Base-by-base conservation (phyloP, 2,329 filamentous ascomycete species). In the Pseudogymnoascus sp. region DNA sequence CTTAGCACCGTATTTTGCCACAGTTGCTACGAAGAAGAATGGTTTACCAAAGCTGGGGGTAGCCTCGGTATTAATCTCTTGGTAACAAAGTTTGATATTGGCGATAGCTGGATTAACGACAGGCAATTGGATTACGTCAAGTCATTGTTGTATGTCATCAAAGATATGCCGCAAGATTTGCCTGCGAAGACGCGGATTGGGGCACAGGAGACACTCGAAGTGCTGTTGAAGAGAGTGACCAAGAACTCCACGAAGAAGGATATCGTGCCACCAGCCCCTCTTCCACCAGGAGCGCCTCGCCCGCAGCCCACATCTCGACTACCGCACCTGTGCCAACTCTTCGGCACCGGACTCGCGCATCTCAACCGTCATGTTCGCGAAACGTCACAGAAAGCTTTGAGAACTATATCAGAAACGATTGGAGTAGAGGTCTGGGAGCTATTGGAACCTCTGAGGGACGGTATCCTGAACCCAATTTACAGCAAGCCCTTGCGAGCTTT, bases 21-120 rank as follows among this genome's bases (percentile, higher is more conserved):
- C 73, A 92, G 91, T 67, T 99, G 94, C 73, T 92, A 97, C 69
- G 92, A 94, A 69, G 93, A 99, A 73, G 94, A 99, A 70, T 99
- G 95, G 94, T 99, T 96, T 72, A 92, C 92, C 61, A 99, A 99
- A 76, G 90, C 92, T 38, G 94, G 93, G 59, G 94, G 94, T 39
- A 92, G 90, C 61, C 78, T 93, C 19, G 95, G 95, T 62, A 97
- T 99, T 69, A 88, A 90, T 70, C 87, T 95, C 63, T 78, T 99
- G 63, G 87, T 93, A 33, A 93, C 90, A 2, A 88, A 93, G 68
- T 79, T 97, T 62, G 87, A 93, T 61, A 81, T 99, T 55, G 91
- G 91, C 43, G 90, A 95, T 69, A 73, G 79, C 1, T 99, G 94
- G 91, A 80, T 99, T 35, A 81, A 85, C 19, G 83, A 87, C 11